phyloP scores from a whole-genome alignment of 306 rosid genomes.

The Abrus pulchellus region DNA sequence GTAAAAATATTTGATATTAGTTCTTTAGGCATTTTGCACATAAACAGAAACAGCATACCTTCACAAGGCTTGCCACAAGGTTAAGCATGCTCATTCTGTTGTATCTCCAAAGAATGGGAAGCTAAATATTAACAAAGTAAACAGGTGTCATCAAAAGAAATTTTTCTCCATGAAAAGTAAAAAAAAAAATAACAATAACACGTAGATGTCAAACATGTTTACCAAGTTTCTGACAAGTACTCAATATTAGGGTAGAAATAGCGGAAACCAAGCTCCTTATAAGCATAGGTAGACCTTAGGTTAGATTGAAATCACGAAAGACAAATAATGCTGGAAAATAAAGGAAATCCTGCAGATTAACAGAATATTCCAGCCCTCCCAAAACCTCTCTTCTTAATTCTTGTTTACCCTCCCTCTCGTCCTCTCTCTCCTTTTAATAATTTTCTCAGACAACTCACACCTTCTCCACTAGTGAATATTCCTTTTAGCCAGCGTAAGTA shows the following conservation, averaged over 20 bases:
- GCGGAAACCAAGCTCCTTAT: neutral
- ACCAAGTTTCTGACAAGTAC: slow-evolving; percentile 20
- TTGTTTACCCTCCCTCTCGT: neutral
- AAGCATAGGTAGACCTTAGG: neutral
- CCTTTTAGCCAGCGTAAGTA: neutral
- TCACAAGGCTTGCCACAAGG: slow-evolving; percentile 80
- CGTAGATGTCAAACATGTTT: slow-evolving; percentile 32
- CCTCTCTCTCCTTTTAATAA: neutral
- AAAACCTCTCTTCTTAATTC: neutral
- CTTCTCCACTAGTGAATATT: neutral
- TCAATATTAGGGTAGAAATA: neutral
- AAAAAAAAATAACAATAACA: neutral
- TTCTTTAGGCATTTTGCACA: slow-evolving; percentile 30
- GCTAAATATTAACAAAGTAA: slow-evolving; percentile 67
- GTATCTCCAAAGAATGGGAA: slow-evolving; percentile 82
- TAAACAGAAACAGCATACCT: slow-evolving; percentile 63
- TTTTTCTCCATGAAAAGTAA: neutral
- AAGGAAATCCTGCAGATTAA: neutral
- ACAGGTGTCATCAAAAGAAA: slow-evolving; percentile 37
- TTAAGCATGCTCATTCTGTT: slow-evolving; percentile 95
- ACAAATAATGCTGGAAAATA: neutral
- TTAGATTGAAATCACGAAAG: slow-evolving; percentile 17
- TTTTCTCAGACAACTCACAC: neutral
- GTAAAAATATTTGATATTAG: slow-evolving; percentile 17
- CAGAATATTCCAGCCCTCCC: neutral